Percentiles rank a stretch among this genome's conserved stretches.
These are phyloP conservation scores for Colletotrichum falcatum DNA, from an alignment of 2,329 filamentous ascomycete species.

Conservation along the genomic window DNA sequence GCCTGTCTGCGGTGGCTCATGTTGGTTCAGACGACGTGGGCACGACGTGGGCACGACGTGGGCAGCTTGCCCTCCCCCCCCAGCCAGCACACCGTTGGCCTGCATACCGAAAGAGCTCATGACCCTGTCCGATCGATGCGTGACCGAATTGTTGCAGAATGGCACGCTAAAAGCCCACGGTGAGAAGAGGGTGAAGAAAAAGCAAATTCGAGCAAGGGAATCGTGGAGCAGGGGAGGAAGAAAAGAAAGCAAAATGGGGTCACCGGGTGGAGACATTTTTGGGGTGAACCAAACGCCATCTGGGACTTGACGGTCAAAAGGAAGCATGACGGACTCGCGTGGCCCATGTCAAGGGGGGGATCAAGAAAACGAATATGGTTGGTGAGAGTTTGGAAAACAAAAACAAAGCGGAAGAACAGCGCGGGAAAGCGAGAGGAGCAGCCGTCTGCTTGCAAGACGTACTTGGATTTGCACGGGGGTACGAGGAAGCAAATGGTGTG, in stretches of 20 bases:
- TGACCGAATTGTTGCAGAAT: constrained; percentile 38
- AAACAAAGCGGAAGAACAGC: constrained; percentile 1
- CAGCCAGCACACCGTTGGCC: constrained; percentile 3
- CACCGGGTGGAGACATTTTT: constrained; percentile 14
- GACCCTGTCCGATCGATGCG: constrained; percentile 16
- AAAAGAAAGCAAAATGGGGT: constrained; percentile 31
- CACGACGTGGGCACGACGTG: background rate
- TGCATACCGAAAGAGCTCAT: constrained; percentile 6
- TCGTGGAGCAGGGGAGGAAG: constrained; percentile 9
- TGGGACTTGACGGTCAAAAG: constrained; percentile 17
- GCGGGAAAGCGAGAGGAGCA: background rate
- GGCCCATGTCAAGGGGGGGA: background rate
- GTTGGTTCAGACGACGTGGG: background rate
- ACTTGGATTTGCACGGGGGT: constrained; percentile 5
- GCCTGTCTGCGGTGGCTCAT: background rate
- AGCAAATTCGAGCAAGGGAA: constrained; percentile 22
- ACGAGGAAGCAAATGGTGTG: background rate
- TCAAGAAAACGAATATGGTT: background rate
- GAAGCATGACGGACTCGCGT: constrained; percentile 24
- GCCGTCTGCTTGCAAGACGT: constrained; percentile 3
- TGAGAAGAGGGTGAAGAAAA: constrained; percentile 13
- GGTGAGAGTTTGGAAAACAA: background rate
- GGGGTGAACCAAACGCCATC: constrained; percentile 24
- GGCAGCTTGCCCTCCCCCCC: background rate
- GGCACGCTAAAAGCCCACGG: constrained; percentile 29